Evolutionary conservation across 352 stramenopile genomes (phyloP).

Genomic region (Globisporangium solare): DNA sequence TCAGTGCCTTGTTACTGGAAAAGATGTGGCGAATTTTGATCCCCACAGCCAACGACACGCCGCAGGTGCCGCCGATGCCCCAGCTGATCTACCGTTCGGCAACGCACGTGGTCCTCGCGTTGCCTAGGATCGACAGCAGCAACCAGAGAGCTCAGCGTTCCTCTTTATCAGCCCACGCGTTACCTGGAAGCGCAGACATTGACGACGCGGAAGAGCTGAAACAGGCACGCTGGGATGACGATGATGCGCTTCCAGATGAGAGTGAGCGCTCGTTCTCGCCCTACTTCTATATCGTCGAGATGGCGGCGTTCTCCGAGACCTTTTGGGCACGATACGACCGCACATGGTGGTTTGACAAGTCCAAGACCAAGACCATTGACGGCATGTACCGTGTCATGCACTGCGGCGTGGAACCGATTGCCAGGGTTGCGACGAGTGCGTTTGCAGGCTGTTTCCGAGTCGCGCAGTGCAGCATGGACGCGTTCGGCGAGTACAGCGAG

Average conservation of each 20-base stretch:
- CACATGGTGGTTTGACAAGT: slow-evolving; percentile 83
- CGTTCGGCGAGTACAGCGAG: slow-evolving; percentile 38
- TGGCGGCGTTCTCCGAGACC: slow-evolving; percentile 55
- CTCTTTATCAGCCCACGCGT: too few species aligned
- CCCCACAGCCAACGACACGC: slow-evolving; percentile 21
- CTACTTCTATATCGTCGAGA: slow-evolving; percentile 63
- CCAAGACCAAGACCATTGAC: slow-evolving; percentile 49
- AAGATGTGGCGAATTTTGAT: slow-evolving; percentile 19
- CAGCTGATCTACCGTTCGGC: slow-evolving; percentile 17
- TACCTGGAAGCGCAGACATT: neutral
- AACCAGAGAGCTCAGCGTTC: too few species aligned
- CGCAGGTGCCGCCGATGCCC: slow-evolving; percentile 7
- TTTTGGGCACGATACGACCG: slow-evolving; percentile 76
- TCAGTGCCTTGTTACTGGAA: slow-evolving; percentile 15
- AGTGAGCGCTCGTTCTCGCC: slow-evolving; percentile 31
- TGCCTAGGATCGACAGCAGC: neutral
- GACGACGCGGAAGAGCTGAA: slow-evolving; percentile 10
- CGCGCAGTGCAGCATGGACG: slow-evolving; percentile 50
- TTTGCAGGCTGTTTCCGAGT: slow-evolving; percentile 61
- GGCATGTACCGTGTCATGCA: slow-evolving; percentile 64
- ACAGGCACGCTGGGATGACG: too few species aligned
- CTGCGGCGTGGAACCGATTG: slow-evolving; percentile 32
- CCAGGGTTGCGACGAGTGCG: slow-evolving; percentile 33
- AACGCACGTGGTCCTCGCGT: slow-evolving; percentile 22
- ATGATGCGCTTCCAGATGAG: slow-evolving; percentile 14